These are phyloP conservation scores for Trapa bicornis DNA, from an alignment of 345 rosid genomes.

Conservation along the genomic window DNA sequence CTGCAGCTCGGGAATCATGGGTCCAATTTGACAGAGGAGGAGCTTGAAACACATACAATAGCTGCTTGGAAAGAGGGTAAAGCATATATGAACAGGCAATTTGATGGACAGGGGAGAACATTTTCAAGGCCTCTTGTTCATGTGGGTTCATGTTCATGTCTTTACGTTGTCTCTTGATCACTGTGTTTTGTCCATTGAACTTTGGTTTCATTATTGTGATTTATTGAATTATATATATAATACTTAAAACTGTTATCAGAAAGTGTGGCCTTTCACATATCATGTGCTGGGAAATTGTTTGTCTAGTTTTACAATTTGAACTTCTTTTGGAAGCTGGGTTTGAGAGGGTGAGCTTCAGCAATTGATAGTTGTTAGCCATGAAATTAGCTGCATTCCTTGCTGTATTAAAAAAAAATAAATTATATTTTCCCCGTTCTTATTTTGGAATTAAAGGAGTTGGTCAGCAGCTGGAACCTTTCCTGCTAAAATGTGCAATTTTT, in stretches of 20 bases:
- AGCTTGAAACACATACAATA: constrained; percentile 69
- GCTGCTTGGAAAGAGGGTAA: constrained; percentile 96
- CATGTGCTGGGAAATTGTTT: no score
- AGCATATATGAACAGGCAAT: constrained; percentile 53
- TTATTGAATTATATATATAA: background rate
- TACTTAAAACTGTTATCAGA: no score
- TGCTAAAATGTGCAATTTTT: background rate
- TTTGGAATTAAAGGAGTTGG: no score
- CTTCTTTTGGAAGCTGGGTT: no score
- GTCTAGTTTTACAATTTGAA: no score
- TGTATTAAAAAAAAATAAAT: background rate
- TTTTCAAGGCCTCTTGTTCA: constrained; percentile 40
- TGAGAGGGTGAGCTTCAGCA: background rate
- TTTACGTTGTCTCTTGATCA: background rate
- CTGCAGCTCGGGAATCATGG: constrained; percentile 67
- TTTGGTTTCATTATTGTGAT: background rate
- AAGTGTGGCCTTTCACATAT: no score
- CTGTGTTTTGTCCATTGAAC: background rate
- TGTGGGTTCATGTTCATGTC: constrained; percentile 28
- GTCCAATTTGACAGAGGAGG: constrained; percentile 71
- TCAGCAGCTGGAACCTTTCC: background rate
- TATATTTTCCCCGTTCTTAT: no score
- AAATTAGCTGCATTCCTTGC: background rate
- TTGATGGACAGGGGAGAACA: constrained; percentile 51
- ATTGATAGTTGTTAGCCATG: background rate